Evolutionary conservation across 2,329 filamentous ascomycete species (phyloP).

Genomic region (Ceratocystis harringtonii): DNA sequence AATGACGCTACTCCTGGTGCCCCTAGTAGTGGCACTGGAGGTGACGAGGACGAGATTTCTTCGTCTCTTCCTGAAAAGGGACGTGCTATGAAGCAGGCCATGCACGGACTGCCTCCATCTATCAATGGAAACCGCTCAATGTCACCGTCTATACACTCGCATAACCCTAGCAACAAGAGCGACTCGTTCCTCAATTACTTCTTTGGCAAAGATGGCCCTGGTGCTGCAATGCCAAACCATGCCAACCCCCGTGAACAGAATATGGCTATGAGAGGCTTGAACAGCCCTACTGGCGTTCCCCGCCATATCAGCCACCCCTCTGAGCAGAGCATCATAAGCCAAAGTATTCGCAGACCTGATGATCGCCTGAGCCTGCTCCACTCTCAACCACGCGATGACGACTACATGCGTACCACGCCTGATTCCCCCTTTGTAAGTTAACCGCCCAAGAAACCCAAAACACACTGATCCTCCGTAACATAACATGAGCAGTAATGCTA

Average conservation of each 20-base stretch:
- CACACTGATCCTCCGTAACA: conserved; percentile 16
- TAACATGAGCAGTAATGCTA: conserved; percentile 9
- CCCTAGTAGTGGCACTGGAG: conserved; percentile 22
- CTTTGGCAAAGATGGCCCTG: conserved; percentile 75
- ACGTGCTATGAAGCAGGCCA: conserved; percentile 5
- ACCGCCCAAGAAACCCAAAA: conserved; percentile 9
- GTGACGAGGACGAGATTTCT: conserved; percentile 28
- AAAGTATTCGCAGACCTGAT: conserved; percentile 62
- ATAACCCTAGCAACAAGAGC: conserved; percentile 47
- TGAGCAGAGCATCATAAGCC: conserved; percentile 62
- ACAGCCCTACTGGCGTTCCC: conserved; percentile 9
- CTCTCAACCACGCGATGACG: conserved; percentile 30
- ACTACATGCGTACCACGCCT: conserved; percentile 28
- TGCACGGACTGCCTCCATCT: conserved; percentile 25
- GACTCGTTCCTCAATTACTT: conserved; percentile 98
- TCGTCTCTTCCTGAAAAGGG: conserved; percentile 15
- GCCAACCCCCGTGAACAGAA: conserved; percentile 19
- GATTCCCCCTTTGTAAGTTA: conserved; percentile 44
- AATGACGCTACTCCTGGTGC: conserved; percentile 25
- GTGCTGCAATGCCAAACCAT: conserved; percentile 26
- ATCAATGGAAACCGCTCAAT: conserved; percentile 44
- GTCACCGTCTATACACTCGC: conserved; percentile 58
- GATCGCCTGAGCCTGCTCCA: conserved; percentile 39
- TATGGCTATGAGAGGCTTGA: conserved; percentile 15
- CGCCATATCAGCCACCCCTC: conserved; percentile 64